Conservation (phyloP, 495 filamentous ascomycete species). For the Neurospora sp. region DNA sequence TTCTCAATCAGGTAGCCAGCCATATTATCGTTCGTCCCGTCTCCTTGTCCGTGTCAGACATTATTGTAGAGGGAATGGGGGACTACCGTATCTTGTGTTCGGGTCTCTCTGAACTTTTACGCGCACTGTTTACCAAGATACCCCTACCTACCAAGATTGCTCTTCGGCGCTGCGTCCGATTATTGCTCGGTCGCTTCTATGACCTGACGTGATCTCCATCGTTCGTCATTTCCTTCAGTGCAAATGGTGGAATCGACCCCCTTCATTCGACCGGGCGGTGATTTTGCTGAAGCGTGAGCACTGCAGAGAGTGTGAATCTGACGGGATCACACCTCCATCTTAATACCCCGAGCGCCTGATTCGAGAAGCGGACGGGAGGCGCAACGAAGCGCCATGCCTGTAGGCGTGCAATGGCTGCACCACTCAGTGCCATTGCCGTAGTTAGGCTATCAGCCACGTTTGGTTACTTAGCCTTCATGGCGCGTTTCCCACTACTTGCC, state of each 20-base stretch:
- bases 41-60: neutral
- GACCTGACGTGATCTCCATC: neutral
- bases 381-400: slow-evolving; percentile 11
- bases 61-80: neutral
- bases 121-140: neutral
- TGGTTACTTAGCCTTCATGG: neutral
- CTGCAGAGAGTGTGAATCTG: neutral
- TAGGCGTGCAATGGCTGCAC: slow-evolving; percentile 5
- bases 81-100: neutral
- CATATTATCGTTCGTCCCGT: neutral
- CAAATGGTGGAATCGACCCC: neutral
- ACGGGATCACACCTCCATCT: neutral
- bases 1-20: neutral
- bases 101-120: neutral
- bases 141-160: neutral
- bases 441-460: slow-evolving; percentile 3
- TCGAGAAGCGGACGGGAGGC: slow-evolving; percentile 16
- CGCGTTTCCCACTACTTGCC: neutral
- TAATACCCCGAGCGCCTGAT: neutral
- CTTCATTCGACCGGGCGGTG: neutral
- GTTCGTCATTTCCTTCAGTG: neutral
- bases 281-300: neutral
- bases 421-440: slow-evolving; percentile 9
- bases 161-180: neutral
- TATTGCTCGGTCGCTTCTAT: neutral